Evolutionary conservation across 2,329 filamentous ascomycete species (phyloP), one percentile per base, ranked within the genome.

Genomic region (Beauveria rudraprayagi): DNA sequence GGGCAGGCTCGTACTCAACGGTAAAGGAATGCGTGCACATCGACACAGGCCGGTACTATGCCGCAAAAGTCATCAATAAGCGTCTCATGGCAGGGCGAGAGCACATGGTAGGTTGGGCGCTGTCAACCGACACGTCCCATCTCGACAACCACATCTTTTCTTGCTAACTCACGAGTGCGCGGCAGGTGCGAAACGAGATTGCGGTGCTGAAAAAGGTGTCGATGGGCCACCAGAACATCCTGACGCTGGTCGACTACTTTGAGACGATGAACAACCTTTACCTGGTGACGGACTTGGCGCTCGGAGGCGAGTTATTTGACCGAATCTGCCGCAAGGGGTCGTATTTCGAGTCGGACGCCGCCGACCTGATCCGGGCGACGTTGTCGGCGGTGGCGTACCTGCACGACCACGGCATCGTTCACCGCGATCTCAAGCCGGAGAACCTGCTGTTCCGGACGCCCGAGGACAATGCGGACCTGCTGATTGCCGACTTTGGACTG

Each of bases 201-300:
- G 93, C 94, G 7, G 92, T 99, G 28, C 82, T 99, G 67, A 97
- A 97, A 76, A 89, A 89, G 70, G 93, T 99, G n/a, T 97, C 93
- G 1, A 96, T 99, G 90, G 94, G 94, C 60, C 93, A 99, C 77
- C 91, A 94, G 75, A 99, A 99, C 72, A 97, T 99, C 72, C 79
- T 99, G 64, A 99, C 94, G 1, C 83, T 99, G 62, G 94, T 97
- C 69, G 94, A 99, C 78, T 99, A 97, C 77, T 99, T 99, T 72
- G 94, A 99, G 79, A 99, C 94, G 7, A 96, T 97, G 90, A 97
- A 99, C 78, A 99, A 99, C 76, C 83, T 99, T 66, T 99, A 99
- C 74, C 87, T 99, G 43, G 94, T 99, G 56, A 97, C 94, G 48
- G 94, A 99, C 71, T 88, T 99, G 37, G 94, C 94, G 19, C 86